Evolutionary conservation across 306 rosid genomes (phyloP), one percentile per base, ranked within the genome.

Genomic region (Vigna radiata): DNA sequence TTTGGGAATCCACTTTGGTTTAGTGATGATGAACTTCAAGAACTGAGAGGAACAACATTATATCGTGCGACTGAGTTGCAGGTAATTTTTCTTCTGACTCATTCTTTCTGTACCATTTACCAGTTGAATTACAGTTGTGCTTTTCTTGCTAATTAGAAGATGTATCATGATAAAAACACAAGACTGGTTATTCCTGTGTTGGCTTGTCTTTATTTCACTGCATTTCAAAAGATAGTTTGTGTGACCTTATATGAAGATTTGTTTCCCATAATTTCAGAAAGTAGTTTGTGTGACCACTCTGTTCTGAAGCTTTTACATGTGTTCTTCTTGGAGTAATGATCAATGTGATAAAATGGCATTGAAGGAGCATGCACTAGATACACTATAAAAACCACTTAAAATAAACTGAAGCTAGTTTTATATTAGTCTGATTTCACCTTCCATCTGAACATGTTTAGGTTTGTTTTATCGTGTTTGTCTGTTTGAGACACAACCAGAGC

Each of bases 1-100:
- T 95, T 90, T 72, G 86, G 89, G 53, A 95, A 89, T 87, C 84
- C 99, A 48, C 97, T 95, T 81, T 95, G 97, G 97, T 95, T 95
- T 81, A 87, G 85, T 41, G 90, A 88, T 23, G 93, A 86, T 21
- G 97, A 89, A 79, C 86, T 95, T 77, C 85, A 79, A 66, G 97
- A 89, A 72, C 85, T 95, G 60, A 95, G 93, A 85, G 99, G 99
- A 36, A 88, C 99, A 66, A 46, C 94, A 14, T 81, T 92, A 73
- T 82, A 88, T 75, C 91, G 89, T 70, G 99, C 97, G 73, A 95
- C 96, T 61, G 92, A 89, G 49, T 76, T 95, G 85, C 97, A 92
- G 96, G 99, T 92, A 76, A 69, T 61, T 77, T 55, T 14, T 60
- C 76, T 50, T 61, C 41, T 70, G 58, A 47, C 48, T 53, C 68